Conservation (phyloP, 2,329 filamentous ascomycete genomes). For the Ophidiomyces ophidiicola region DNA sequence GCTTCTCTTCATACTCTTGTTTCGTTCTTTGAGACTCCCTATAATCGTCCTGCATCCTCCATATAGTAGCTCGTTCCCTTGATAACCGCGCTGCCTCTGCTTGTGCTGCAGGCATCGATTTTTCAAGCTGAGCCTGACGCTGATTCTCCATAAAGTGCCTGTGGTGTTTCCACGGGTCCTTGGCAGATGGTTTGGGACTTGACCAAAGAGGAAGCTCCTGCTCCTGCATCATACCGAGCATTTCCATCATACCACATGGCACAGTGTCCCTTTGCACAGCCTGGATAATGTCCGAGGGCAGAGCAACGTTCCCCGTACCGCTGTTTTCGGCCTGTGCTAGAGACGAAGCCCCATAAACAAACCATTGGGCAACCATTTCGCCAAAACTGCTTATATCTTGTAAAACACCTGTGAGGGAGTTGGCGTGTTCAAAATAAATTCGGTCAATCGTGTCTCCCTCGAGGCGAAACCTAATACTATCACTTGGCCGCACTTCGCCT, state of each 20-base stretch:
- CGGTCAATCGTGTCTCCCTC: constrained; percentile 18
- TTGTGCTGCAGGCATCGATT: constrained; percentile 21
- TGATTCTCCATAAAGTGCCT: constrained; percentile 16
- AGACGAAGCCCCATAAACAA: constrained; percentile 20
- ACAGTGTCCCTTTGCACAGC: constrained; percentile 20
- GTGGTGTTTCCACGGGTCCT: constrained; percentile 14
- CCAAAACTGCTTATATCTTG: constrained; percentile 11
- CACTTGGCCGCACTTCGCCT: constrained; percentile 15
- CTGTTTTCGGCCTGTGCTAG: constrained; percentile 15
- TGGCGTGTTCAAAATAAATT: constrained; percentile 19
- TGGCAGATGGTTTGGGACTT: constrained; percentile 12
- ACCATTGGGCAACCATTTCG: constrained; percentile 19
- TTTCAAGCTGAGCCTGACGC: constrained; percentile 17
- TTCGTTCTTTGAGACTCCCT: constrained; percentile 10
- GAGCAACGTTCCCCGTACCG: constrained; percentile 19
- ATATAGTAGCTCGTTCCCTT: constrained; percentile 15
- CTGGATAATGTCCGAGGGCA: constrained; percentile 17
- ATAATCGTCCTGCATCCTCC: constrained; percentile 16
- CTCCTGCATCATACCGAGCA: constrained; percentile 19
- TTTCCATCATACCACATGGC: constrained; percentile 22
- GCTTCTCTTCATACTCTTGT: constrained; percentile 19
- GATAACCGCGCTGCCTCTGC: constrained; percentile 18
- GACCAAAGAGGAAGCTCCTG: constrained; percentile 21
- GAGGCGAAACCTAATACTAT: constrained; percentile 21
- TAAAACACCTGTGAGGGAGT: constrained; percentile 17